These are phyloP conservation scores for Plantago lanceolata DNA, from an alignment of 305 asterid species.

Conservation along the genomic window DNA sequence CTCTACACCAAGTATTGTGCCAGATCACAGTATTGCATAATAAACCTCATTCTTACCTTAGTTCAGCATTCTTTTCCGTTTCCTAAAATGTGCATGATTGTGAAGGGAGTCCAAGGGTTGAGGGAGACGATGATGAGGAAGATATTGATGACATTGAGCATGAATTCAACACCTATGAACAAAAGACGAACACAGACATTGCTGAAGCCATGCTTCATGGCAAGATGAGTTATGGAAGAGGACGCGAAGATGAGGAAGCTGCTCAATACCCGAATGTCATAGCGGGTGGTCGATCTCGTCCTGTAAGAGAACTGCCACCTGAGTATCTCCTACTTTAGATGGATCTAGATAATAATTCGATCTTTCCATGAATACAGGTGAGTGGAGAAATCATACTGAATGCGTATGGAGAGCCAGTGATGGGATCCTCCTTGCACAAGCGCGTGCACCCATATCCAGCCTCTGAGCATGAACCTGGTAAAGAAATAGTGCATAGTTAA, in stretches of 20 bases:
- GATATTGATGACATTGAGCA: constrained; percentile 93
- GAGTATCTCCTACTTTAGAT: background rate
- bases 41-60: background rate
- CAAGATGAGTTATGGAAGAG: constrained; percentile 97
- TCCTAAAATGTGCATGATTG: background rate
- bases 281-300: constrained; percentile 69
- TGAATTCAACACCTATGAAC: constrained; percentile 79
- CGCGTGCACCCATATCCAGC: constrained; percentile 78
- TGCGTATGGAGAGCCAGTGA: constrained; percentile 71
- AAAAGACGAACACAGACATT: constrained; percentile 54
- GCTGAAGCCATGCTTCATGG: constrained; percentile 97
- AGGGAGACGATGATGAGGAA: constrained; percentile 97
- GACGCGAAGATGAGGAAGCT: constrained; percentile 74
- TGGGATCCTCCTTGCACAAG: constrained; percentile 69
- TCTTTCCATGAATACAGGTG: constrained; percentile 40
- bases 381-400: constrained; percentile 79
- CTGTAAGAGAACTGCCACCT: constrained; percentile 38
- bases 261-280: constrained; percentile 71
- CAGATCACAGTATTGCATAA: background rate
- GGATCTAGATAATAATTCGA: background rate
- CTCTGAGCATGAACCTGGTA: constrained; percentile 62
- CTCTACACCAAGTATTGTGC: no score
- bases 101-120: constrained; percentile 92
- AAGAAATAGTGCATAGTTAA: background rate
- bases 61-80: background rate